Conservation (phyloP, 2,329 filamentous ascomycete species). For the Dactylellina parvicollis region DNA sequence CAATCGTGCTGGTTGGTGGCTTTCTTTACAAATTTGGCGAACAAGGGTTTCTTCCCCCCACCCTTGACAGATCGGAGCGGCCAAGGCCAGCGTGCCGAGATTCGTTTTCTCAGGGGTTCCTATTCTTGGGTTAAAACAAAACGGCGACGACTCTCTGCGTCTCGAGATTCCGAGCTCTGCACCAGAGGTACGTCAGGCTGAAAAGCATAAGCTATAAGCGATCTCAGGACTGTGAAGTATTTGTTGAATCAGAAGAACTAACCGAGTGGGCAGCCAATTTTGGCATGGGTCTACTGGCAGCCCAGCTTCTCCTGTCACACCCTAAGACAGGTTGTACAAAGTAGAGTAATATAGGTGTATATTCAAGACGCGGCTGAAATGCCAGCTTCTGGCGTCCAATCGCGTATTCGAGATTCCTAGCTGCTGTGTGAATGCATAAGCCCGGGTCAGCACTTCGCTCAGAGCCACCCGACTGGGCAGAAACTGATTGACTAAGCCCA, state of each 20-base stretch:
- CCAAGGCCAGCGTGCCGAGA: conserved; percentile 4
- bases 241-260: too few relatives aligned
- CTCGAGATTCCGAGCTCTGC: too few relatives aligned
- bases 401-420: conserved; percentile 11
- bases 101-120: too few relatives aligned
- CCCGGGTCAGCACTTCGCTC: conserved; percentile 18
- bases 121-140: too few relatives aligned
- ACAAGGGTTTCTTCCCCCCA: background rate
- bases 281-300: too few relatives aligned
- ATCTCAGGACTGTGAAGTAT: too few relatives aligned
- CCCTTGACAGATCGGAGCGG: conserved; percentile 1
- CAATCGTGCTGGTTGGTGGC: background rate
- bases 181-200: too few relatives aligned
- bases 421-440: conserved; percentile 28
- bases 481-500: background rate
- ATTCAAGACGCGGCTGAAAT: conserved; percentile 30
- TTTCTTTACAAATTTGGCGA: background rate
- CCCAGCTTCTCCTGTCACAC: background rate
- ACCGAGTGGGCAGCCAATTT: too few relatives aligned
- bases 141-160: too few relatives aligned
- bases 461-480: background rate
- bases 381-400: conserved; percentile 13
- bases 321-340: too few relatives aligned
- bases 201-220: too few relatives aligned
- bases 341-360: too few relatives aligned